Percentiles rank a stretch among this genome's conserved stretches.
Conservation (phyloP, 345 rosid species). For the Balakata baccata region DNA sequence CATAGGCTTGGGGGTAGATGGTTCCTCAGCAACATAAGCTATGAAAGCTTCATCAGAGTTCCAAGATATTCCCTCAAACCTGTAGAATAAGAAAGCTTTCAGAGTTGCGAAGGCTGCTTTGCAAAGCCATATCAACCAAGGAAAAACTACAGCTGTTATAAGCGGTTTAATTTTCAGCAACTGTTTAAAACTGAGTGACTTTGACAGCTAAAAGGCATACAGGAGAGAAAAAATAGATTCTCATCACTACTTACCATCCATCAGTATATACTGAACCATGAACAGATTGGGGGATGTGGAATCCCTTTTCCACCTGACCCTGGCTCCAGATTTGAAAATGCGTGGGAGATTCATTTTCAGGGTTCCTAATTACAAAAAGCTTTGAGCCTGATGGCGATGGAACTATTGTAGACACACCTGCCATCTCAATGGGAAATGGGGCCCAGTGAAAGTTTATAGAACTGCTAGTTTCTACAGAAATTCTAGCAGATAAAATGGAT, state of each 20-base stretch:
- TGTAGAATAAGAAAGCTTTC: conserved; percentile 27
- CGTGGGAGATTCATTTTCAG: conserved; percentile 76
- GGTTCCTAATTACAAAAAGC: conserved; percentile 71
- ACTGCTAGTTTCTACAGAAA: conserved; percentile 40
- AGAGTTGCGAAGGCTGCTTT: not conserved
- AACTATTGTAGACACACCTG: conserved; percentile 54
- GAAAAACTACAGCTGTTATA: not conserved
- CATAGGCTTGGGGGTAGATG: conserved; percentile 56
- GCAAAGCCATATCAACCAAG: not conserved
- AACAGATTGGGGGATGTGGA: conserved; percentile 63
- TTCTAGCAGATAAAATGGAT: conserved; percentile 51
- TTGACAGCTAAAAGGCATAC: conserved; percentile 2
- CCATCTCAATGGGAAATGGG: conserved; percentile 82
- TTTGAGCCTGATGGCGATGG: conserved; percentile 87
- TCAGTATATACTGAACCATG: conserved; percentile 81
- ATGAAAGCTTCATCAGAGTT: conserved; percentile 66
- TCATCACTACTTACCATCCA: conserved; percentile 59
- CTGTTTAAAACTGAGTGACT: conserved; percentile 9
- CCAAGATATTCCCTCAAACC: conserved; percentile 99
- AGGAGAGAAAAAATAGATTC: conserved; percentile 3
- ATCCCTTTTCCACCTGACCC: conserved; percentile 75
- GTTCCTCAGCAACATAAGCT: conserved; percentile 85
- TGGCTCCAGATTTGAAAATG: conserved; percentile 81
- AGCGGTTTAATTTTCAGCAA: not conserved
- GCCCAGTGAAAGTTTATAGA: conserved; percentile 62